phyloP scores from a whole-genome alignment of 495 filamentous ascomycete genomes.

The Aspergillus ellipticus region DNA sequence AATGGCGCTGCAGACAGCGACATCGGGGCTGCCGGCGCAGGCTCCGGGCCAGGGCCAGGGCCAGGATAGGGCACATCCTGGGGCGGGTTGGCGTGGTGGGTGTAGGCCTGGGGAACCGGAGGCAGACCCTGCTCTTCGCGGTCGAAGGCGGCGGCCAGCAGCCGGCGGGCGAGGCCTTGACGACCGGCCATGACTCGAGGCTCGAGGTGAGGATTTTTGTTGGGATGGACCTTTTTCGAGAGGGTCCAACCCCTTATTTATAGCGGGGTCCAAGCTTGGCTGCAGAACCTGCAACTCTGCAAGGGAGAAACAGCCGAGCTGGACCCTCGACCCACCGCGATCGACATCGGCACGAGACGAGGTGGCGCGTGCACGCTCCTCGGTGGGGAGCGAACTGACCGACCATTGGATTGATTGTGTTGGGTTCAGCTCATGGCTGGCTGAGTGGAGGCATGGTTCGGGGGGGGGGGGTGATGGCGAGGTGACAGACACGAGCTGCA shows the following conservation, averaged over 20 bases:
- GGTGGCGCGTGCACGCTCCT: neutral
- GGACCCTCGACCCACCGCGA: slow-evolving; percentile 11
- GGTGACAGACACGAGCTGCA: no score
- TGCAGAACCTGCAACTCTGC: neutral
- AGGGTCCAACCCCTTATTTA: neutral
- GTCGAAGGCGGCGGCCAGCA: slow-evolving; percentile 13
- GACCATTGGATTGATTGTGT: neutral
- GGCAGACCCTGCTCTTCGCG: slow-evolving; percentile 11
- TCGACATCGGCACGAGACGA: slow-evolving; percentile 5
- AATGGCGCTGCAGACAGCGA: no score
- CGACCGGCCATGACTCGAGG: slow-evolving; percentile 2
- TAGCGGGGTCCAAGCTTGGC: neutral
- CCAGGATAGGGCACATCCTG: neutral
- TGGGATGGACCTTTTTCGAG: neutral
- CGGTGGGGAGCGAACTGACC: neutral
- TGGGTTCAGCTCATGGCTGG: neutral
- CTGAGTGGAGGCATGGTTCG: neutral
- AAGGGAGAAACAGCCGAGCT: slow-evolving; percentile 3
- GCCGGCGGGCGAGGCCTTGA: slow-evolving; percentile 10
- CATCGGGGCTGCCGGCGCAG: no score
- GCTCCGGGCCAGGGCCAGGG: neutral
- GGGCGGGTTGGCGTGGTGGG: neutral
- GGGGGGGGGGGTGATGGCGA: no score
- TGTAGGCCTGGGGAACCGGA: neutral
- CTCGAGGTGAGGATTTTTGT: neutral